Evolutionary conservation across 805 yeast genomes (phyloP).

Genomic region (Cyberlindnera suaveolens): DNA sequence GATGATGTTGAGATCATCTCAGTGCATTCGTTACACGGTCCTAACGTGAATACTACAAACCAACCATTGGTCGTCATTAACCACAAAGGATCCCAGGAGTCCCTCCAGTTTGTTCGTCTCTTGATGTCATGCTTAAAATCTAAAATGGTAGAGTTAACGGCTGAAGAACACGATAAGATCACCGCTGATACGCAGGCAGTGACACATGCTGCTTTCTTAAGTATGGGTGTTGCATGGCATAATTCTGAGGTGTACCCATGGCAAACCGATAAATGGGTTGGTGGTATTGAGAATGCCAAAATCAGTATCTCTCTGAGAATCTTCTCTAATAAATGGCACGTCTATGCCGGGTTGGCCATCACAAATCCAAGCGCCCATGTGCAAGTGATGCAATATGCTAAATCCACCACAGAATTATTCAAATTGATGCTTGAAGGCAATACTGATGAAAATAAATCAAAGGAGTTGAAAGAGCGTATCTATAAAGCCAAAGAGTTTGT

Average conservation of each 20-base stretch:
- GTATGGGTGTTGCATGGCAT: conserved; percentile 97
- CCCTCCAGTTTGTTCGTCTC: conserved; percentile 53
- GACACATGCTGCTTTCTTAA: conserved; percentile 93
- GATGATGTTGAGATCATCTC: conserved; percentile 76
- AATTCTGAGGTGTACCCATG: conserved; percentile 82
- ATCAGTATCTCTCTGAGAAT: conserved; percentile 89
- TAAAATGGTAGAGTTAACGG: conserved; percentile 67
- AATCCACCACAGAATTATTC: conserved; percentile 75
- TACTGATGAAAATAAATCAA: conserved; percentile 27
- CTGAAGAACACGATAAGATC: conserved; percentile 87
- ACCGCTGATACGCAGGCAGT: conserved; percentile 99
- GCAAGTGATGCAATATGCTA: conserved; percentile 85
- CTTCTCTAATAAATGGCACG: conserved; percentile 94
- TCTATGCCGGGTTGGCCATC: conserved; percentile 94
- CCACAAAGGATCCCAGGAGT: conserved; percentile 54
- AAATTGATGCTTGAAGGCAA: conserved; percentile 69
- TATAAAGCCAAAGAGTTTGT: conserved; percentile 65
- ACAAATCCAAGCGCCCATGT: conserved; percentile 92
- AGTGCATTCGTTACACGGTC: conserved; percentile 93
- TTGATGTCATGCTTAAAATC: conserved; percentile 72
- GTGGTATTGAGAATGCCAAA: conserved; percentile 94
- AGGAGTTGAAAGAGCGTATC: conserved; percentile 54
- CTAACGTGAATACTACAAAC: conserved; percentile 79
- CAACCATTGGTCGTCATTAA: conserved; percentile 87
- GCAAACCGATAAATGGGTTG: conserved; percentile 80